phyloP scores from a whole-genome alignment of 2,329 filamentous ascomycete species.

The Diaporthe capsici region DNA sequence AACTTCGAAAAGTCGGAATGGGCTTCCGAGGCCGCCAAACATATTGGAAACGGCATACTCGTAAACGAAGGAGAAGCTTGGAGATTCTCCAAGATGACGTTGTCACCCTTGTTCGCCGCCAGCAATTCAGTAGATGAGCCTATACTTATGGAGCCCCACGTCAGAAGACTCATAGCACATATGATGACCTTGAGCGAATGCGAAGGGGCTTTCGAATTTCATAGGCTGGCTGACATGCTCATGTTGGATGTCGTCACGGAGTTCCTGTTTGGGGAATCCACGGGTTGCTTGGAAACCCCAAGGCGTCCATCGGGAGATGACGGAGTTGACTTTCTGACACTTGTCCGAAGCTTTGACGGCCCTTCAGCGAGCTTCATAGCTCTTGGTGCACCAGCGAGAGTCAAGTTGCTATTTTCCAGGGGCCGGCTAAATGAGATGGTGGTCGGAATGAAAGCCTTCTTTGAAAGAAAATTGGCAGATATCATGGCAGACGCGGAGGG shows the following conservation, averaged over 20 bases:
- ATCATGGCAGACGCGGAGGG: constrained; percentile 22
- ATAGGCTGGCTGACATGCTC: constrained; percentile 34
- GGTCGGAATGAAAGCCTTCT: constrained; percentile 40
- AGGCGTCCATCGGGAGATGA: neutral
- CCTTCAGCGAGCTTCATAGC: constrained; percentile 38
- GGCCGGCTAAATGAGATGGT: constrained; percentile 27
- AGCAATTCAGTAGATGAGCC: constrained; percentile 23
- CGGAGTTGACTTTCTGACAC: constrained; percentile 27
- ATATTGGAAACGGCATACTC: constrained; percentile 39
- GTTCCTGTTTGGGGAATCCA: constrained; percentile 40
- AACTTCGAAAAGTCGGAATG: constrained; percentile 37
- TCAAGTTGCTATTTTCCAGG: constrained; percentile 26
- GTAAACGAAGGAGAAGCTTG: constrained; percentile 39
- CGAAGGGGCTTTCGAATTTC: constrained; percentile 29
- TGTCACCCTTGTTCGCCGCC: constrained; percentile 35
- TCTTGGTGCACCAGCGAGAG: constrained; percentile 34
- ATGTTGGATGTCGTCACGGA: constrained; percentile 40
- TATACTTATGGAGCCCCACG: constrained; percentile 35
- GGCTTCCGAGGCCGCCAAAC: constrained; percentile 37
- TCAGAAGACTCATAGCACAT: constrained; percentile 20
- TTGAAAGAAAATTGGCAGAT: constrained; percentile 29
- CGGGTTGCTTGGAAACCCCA: constrained; percentile 10
- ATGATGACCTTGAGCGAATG: neutral
- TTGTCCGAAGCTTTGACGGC: constrained; percentile 38
- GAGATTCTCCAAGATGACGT: constrained; percentile 31